Conservation (phyloP, 2,329 filamentous ascomycete genomes). For the Beauveria scarabaeidicola region DNA sequence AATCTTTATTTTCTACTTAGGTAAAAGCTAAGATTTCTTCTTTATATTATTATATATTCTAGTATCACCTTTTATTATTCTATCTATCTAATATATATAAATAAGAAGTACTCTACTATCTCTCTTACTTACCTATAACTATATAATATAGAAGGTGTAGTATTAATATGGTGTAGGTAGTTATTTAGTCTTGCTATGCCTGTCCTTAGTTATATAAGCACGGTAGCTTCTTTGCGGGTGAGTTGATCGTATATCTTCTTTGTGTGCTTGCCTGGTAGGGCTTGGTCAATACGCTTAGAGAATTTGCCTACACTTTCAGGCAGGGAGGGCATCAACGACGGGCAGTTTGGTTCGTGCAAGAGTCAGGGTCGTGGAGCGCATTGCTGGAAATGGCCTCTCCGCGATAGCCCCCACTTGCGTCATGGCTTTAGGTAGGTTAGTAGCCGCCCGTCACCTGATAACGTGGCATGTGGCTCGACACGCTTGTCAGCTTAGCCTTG, state of each 20-base stretch:
- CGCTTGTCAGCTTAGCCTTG: background rate
- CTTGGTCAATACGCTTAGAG: background rate
- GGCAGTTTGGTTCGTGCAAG: background rate
- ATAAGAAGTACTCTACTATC: background rate
- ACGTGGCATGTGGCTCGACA: background rate
- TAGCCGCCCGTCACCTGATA: background rate
- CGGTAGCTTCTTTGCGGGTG: background rate
- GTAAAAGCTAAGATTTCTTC: constrained; percentile 6
- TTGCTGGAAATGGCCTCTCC: background rate
- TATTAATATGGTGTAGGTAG: background rate
- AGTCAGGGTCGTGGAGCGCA: background rate
- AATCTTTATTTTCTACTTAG: constrained; percentile 1
- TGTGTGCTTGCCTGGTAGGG: no score
- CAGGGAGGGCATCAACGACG: background rate
- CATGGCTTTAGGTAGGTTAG: background rate
- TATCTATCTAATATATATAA: background rate
- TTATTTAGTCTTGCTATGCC: constrained; percentile 9
- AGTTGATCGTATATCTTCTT: no score
- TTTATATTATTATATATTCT: background rate
- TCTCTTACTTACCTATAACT: background rate
- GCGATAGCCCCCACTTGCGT: background rate
- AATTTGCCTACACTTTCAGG: constrained; percentile 9
- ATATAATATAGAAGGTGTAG: background rate
- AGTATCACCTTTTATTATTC: background rate
- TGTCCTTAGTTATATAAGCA: constrained; percentile 9